Base-by-base conservation (phyloP, 225 moss, liverwort and hornwort genomes). In the Pseudoscleropodium purum region DNA sequence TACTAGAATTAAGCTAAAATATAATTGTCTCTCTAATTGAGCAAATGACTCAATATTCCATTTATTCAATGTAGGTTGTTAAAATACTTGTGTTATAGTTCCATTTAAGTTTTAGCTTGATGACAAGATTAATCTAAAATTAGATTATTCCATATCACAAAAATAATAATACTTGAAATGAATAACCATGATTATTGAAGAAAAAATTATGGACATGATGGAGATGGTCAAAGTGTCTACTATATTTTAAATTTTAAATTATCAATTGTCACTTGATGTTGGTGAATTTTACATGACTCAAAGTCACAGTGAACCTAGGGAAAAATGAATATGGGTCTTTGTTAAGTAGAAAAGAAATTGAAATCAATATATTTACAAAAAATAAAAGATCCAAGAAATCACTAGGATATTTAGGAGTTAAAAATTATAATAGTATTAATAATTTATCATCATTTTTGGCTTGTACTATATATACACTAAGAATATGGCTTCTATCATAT, bases 181-280 rank as follows among this genome's bases (percentile, higher is more conserved):
- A 56, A n/a, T 57, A 26, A 57, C 17, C 1, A 26, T 79, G 17
- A 39, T 57, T 57, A n/a, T n/a, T n/a, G 18, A 79, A 25, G 10
- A n/a, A 79, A n/a, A 79, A 59, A n/a, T 18, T 3, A 57, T 37
- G 15, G 5, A 27, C 7, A 79, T 39, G 5, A 39, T 57, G 18
- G 18, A 0, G 59, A 57, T 27, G 15, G 27, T 27, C 2, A 59
- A 27, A 18, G 6, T 79, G 5, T n/a, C 0, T 18, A 0, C 0
- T 39, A n/a, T 56, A 26, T 37, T 79, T 3, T 36, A 36, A 52
- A 77, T 24, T 77, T 54, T 14, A 54, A 54, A 54, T 24, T 14
- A 77, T 54, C 36, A 34, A 36, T 5, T 77, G 5, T 77, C 23
- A 52, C 9, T 23, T 34, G 52, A 52, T 54, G 15, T 14, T 78